Evolutionary conservation across 177 flowering plant species (phyloP).

Genomic region (Vitis hybrid): DNA sequence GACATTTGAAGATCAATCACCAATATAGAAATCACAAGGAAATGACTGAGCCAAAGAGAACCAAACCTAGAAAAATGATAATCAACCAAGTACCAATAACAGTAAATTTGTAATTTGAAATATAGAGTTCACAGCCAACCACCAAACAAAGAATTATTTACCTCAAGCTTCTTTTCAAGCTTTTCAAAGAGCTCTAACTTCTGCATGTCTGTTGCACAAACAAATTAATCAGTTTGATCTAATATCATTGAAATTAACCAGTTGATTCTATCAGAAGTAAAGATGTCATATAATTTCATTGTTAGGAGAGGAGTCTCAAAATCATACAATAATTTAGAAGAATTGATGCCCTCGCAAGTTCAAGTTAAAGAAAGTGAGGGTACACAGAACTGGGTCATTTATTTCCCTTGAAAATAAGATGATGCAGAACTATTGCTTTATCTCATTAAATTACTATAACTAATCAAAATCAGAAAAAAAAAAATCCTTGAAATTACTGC

Average conservation of each 20-base stretch:
- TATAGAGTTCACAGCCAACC: neutral
- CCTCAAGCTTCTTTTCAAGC: constrained; percentile 38
- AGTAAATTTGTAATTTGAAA: neutral
- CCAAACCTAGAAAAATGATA: neutral
- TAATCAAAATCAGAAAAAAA: too few relatives aligned
- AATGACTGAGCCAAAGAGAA: neutral
- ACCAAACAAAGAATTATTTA: constrained; percentile 6
- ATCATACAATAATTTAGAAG: neutral
- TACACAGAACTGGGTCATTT: neutral
- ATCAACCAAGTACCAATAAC: neutral
- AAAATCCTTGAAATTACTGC: too few relatives aligned
- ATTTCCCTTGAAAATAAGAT: neutral
- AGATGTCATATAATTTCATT: neutral
- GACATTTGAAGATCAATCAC: constrained; percentile 1
- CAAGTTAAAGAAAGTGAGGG: neutral
- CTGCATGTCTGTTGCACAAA: constrained; percentile 27
- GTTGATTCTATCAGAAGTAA: neutral
- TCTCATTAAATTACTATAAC: too few relatives aligned
- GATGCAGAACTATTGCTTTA: neutral
- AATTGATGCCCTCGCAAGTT: neutral
- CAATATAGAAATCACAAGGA: neutral
- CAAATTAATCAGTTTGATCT: constrained; percentile 1
- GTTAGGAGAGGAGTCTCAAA: neutral
- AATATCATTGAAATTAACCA: neutral
- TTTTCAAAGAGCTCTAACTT: constrained; percentile 46